Evolutionary conservation across 148 eudicot genomes (phyloP), one percentile per base, ranked within the genome.

Genomic region (Silene uniflora): DNA sequence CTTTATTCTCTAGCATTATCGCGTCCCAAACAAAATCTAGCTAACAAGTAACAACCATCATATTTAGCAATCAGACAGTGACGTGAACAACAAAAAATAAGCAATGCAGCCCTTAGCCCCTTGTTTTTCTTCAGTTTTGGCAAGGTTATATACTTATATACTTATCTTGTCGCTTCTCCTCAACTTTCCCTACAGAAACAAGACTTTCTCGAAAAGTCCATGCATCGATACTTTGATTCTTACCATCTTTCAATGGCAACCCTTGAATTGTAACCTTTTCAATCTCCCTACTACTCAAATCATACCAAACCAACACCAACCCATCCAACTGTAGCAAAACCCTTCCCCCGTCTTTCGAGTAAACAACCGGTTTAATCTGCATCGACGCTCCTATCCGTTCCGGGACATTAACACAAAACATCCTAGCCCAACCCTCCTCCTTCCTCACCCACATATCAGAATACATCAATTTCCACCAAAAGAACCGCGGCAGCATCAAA

Each of bases 261-360:
- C 73, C 73, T 0, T 71, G 39, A 71, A 71, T 56, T 14, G 61
- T 56, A 23, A 56, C 62, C 32, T 39, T 55, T 25, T 49, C 32
- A 25, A 25, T 29, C 16, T 8, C 19, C 17, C 32, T 1, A 16
- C 42, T 16, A 18, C 61, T n/a, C 61, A 71, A 23, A 52, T 71
- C 73, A 52, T 71, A 71, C 73, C 73, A 71, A 24, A 63, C 17
- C 67, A 23, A 29, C 73, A 52, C 11, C 42, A 4, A 11, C 52
- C 42, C 6, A 24, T 71, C 73, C 25, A 71, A 5, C 61, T 42
- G 19, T 7, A 46, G 10, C 75, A 73, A 73, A n/a, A 73, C 22
- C 55, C 10, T 73, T 9, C 49, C 16, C n/a, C 67, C 55, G 35
- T 32, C 35, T 32, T 32, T 32, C 35, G 35, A 32, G 35, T 32